Percentiles rank a stretch among this genome's conserved stretches.
Conservation (phyloP, 2,329 filamentous ascomycete species). For the Claviceps citrina region DNA sequence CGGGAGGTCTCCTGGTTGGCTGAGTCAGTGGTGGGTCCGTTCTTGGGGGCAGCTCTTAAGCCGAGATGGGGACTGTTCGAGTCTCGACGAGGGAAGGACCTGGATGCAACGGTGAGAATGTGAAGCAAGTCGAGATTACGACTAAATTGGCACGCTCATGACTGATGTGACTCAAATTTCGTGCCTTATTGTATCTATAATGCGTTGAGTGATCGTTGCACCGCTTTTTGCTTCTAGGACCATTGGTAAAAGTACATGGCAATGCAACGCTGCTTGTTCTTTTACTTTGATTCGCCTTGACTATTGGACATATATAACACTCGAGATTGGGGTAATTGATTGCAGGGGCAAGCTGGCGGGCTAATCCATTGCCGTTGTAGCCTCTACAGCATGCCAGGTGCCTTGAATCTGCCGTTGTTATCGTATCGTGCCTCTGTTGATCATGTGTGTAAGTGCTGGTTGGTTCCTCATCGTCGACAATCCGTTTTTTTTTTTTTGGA, state of each 20-base stretch:
- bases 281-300: neutral
- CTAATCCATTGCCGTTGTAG: too few species aligned
- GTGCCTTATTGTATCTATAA: neutral
- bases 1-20: neutral
- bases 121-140: neutral
- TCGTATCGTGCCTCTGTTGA: slow-evolving; percentile 30
- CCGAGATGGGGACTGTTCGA: too few species aligned
- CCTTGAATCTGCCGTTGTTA: slow-evolving; percentile 28
- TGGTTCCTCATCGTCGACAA: too few species aligned
- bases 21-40: neutral
- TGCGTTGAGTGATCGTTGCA: neutral
- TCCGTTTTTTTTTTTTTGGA: too few species aligned
- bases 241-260: neutral
- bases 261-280: neutral
- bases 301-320: neutral
- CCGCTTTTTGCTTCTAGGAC: neutral
- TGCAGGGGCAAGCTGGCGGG: too few species aligned
- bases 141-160: too few species aligned
- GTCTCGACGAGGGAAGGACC: too few species aligned
- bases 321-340: too few species aligned
- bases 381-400: slow-evolving; percentile 14
- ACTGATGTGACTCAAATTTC: neutral
- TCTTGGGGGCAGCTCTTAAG: neutral
- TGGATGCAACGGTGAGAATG: neutral
- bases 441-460: too few species aligned